Evolutionary conservation across 257 asterid genomes (phyloP).

Genomic region (Nicotiana tomentosiformis): DNA sequence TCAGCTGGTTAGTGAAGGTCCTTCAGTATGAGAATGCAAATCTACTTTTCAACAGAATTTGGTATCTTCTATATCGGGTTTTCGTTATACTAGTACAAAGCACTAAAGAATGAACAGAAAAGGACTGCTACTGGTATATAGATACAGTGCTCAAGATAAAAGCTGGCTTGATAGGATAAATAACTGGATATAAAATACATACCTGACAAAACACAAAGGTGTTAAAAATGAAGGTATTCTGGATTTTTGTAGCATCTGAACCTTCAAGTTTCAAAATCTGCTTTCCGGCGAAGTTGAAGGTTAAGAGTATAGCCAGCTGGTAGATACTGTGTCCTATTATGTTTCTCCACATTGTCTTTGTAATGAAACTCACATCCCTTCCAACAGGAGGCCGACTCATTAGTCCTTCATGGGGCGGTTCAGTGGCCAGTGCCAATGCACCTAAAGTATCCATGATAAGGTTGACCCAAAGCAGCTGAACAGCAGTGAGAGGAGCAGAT

Average conservation of each 20-base stretch:
- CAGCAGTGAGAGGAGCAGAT: constrained; percentile 97
- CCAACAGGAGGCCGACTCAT: constrained; percentile 85
- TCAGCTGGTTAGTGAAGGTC: neutral
- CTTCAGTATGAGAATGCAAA: neutral
- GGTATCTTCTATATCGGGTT: neutral
- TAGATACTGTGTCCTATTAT: constrained; percentile 87
- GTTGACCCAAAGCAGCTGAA: constrained; percentile 98
- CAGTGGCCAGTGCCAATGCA: constrained; percentile 97
- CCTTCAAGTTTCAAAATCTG: constrained; percentile 57
- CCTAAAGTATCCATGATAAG: constrained; percentile 98
- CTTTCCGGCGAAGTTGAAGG: constrained; percentile 65
- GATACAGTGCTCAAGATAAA: neutral
- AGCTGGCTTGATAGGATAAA: neutral
- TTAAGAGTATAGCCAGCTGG: constrained; percentile 66
- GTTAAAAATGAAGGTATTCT: constrained; percentile 90
- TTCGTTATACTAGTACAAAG: neutral
- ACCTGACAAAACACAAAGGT: constrained; percentile 99
- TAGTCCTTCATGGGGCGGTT: constrained; percentile 88
- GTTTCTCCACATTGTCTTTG: constrained; percentile 90
- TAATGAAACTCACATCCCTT: constrained; percentile 67
- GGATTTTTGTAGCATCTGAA: constrained; percentile 53
- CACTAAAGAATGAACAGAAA: neutral
- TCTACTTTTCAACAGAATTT: neutral
- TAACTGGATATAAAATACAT: neutral
- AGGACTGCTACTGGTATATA: neutral